Conservation (phyloP, 805 yeast genomes). For the Grigorovia yakushimaensis region DNA sequence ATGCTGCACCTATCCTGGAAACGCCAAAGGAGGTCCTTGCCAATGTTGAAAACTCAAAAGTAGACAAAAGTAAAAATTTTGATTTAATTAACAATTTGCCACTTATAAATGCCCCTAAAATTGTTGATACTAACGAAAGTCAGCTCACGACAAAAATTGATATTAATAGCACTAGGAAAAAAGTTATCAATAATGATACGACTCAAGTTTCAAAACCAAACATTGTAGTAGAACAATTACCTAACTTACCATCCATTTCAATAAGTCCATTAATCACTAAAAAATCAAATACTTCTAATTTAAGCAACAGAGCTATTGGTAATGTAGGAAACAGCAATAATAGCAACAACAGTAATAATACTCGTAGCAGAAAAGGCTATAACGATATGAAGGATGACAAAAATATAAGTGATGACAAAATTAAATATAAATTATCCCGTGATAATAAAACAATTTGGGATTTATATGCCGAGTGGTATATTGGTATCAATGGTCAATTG, state of each 20-base stretch:
- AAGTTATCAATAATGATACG: neutral
- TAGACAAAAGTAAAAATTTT: no score
- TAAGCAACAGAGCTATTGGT: neutral
- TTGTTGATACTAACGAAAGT: neutral
- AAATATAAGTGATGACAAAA: conserved; percentile 10
- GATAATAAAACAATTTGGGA: conserved; percentile 32
- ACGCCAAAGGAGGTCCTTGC: neutral
- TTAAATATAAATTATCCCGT: conserved; percentile 29
- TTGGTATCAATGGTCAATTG: conserved; percentile 27
- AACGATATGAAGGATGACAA: neutral
- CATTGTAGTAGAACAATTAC: neutral
- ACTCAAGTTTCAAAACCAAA: neutral
- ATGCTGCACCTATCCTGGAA: neutral
- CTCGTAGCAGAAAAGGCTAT: neutral
- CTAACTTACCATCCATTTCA: neutral
- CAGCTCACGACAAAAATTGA: neutral
- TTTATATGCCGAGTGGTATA: conserved; percentile 30
- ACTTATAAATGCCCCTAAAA: no score
- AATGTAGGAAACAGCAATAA: neutral
- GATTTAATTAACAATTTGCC: neutral
- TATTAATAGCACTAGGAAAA: neutral
- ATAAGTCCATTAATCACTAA: neutral
- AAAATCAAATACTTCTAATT: neutral
- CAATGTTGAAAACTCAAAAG: neutral
- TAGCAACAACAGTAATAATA: neutral